Base-by-base conservation (phyloP, 1,139 yeast species). In the Saccharomyces hybrid region DNA sequence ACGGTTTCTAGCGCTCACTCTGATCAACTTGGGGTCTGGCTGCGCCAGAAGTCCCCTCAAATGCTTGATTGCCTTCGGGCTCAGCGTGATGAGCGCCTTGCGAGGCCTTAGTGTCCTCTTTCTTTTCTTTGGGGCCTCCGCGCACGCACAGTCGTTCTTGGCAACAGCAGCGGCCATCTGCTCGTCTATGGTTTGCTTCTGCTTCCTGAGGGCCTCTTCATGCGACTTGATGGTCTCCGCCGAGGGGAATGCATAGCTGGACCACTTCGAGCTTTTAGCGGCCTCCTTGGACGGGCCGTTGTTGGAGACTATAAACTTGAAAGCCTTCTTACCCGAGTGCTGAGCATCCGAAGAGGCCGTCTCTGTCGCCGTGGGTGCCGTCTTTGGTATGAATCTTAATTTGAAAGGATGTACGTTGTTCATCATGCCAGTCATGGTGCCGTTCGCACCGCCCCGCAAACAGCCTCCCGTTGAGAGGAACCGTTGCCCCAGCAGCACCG, bases 1-100 rank as follows among this genome's bases (percentile, higher is more conserved):
- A 71, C 97, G 79, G 71, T 93, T 93, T 63, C 83, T 82, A n/a
- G 95, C 98, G 4, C 98, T 96, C 21, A 93, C 86, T 64, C 97
- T 79, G 55, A 93, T 89, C 68, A 89, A 76, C 72, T 93, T 84
- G 27, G 98, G 98, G 50, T 82, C 81, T 3, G 98, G 98, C 62
- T 84, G 88, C 56, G 85, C 80, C 61, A 86, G 73, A 44, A 93
- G 75, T 1, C 78, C 81, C 57, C 75, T 75, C 58, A 93, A 75
- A 71, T 93, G 97, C 5, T 72, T 70, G 3, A 89, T 75, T 0
- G 98, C 98, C 52, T 76, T 79, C 3, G 88, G 80, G 0, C 93
- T 78, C 54, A 93, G 77, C 3, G 95, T 80, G 52, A 93, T 89
- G 55, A 93, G 84, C 1, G 97, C 96, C 72, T 88, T 93, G 63